Conservation (phyloP, 768 basidiomycete species). For the Rhodotorula diobovata region DNA sequence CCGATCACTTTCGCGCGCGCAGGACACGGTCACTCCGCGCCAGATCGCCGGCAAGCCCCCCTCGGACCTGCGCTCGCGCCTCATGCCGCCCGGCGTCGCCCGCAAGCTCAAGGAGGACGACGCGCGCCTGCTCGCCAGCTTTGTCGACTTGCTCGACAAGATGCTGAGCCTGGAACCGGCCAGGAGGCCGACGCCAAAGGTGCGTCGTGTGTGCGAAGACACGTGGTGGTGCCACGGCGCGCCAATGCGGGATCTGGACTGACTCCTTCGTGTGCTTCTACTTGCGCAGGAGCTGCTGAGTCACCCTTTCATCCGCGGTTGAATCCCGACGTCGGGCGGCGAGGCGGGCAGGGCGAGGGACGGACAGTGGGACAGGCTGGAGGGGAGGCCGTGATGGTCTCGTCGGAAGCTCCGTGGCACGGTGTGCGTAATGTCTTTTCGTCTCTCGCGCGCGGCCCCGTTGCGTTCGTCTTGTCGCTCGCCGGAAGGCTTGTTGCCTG, state of each 20-base stretch:
- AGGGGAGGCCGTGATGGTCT: too few species aligned
- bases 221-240: too few species aligned
- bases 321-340: not conserved
- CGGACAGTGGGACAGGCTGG: too few species aligned
- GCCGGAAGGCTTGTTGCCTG: too few species aligned
- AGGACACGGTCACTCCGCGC: constrained; percentile 78
- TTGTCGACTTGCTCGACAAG: constrained; percentile 86
- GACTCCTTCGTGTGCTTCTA: not conserved
- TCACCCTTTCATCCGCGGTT: constrained; percentile 36
- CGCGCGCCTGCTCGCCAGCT: constrained; percentile 67
- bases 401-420: too few species aligned
- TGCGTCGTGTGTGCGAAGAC: not conserved
- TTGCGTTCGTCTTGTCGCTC: too few species aligned
- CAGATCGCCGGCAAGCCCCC: constrained; percentile 70
- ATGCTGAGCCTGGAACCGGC: constrained; percentile 81
- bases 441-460: too few species aligned
- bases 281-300: constrained; percentile 29
- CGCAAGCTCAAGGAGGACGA: constrained; percentile 81
- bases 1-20: not conserved
- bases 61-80: constrained; percentile 70
- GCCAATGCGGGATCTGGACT: too few species aligned
- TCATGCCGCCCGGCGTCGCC: constrained; percentile 71
- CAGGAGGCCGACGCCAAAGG: constrained; percentile 80
- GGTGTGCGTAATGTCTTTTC: too few species aligned
- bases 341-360: too few species aligned